Conservation (phyloP, 768 basidiomycete genomes). For the Leccinum imitatum region DNA sequence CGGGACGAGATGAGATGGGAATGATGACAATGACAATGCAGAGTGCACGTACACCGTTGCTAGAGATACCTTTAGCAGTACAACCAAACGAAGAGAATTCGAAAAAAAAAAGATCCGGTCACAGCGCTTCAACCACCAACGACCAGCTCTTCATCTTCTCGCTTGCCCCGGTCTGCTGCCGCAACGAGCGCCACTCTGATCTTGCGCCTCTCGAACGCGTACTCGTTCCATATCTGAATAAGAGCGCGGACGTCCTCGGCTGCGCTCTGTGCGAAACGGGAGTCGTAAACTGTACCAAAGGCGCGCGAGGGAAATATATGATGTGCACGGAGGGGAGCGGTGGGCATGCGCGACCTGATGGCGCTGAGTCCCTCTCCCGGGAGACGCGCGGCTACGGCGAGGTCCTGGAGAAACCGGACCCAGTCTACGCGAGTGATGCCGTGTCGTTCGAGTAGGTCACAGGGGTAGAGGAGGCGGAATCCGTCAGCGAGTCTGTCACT, state of each 20-base stretch:
- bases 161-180: background rate
- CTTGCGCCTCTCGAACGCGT: constrained; percentile 34
- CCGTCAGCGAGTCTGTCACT: constrained; percentile 23
- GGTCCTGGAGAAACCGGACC: constrained; percentile 32
- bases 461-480: constrained; percentile 29
- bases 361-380: constrained; percentile 22
- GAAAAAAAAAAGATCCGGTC: background rate
- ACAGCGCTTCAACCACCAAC: constrained; percentile 31
- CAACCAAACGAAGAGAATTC: constrained; percentile 1
- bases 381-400: constrained; percentile 29
- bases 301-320: constrained; percentile 16
- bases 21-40: constrained; percentile 2
- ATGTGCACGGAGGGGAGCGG: constrained; percentile 12
- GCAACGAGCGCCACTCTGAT: constrained; percentile 19
- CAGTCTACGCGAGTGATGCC: constrained; percentile 29
- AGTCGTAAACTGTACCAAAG: constrained; percentile 22
- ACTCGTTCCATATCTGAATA: constrained; percentile 31
- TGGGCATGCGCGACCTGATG: constrained; percentile 23
- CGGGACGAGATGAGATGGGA: background rate
- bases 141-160: constrained; percentile 5
- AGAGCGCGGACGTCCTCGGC: constrained; percentile 27
- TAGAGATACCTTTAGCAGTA: background rate
- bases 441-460: constrained; percentile 25
- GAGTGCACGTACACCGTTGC: background rate
- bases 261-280: constrained; percentile 17